Percentiles rank a stretch among this genome's conserved stretches.
Evolutionary conservation across 2,329 filamentous ascomycete genomes (phyloP).

Genomic region (Calonectria hongkongensis): DNA sequence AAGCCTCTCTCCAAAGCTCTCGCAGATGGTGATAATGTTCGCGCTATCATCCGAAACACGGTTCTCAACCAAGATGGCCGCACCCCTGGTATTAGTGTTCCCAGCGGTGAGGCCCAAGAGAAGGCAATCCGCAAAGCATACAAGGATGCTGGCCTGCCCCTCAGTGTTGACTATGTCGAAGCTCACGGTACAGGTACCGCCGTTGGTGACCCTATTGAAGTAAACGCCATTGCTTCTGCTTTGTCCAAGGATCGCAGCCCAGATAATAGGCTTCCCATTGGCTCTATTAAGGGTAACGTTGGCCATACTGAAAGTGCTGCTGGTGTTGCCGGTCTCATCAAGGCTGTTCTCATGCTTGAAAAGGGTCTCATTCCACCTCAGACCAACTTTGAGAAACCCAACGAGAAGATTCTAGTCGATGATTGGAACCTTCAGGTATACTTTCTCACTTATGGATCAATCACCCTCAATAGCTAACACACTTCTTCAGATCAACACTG

Average conservation of each 20-base stretch:
- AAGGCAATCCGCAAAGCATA: conserved; percentile 60
- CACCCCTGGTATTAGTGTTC: conserved; percentile 64
- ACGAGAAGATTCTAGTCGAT: conserved; percentile 54
- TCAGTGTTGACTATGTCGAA: conserved; percentile 61
- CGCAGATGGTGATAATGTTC: conserved; percentile 60
- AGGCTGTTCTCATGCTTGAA: conserved; percentile 56
- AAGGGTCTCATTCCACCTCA: conserved; percentile 58
- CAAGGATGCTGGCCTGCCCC: conserved; percentile 56
- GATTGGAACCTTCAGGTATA: conserved; percentile 50
- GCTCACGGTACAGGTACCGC: conserved; percentile 69
- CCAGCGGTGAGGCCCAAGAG: conserved; percentile 58
- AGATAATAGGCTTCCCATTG: conserved; percentile 58
- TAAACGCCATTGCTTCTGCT: conserved; percentile 62
- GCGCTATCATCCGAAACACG: conserved; percentile 62
- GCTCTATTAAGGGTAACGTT: conserved; percentile 64
- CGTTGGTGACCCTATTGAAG: conserved; percentile 68
- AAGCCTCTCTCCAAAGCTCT: conserved; percentile 66
- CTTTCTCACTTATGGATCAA: not conserved
- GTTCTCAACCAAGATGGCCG: conserved; percentile 64
- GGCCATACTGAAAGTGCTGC: conserved; percentile 55
- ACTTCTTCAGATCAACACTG: conserved; percentile 22
- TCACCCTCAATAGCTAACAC: not conserved
- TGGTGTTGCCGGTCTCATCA: conserved; percentile 55
- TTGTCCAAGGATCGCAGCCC: conserved; percentile 57
- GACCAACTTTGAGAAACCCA: conserved; percentile 55